Conservation (phyloP, 495 filamentous ascomycete genomes). For the Neurospora sp. region DNA sequence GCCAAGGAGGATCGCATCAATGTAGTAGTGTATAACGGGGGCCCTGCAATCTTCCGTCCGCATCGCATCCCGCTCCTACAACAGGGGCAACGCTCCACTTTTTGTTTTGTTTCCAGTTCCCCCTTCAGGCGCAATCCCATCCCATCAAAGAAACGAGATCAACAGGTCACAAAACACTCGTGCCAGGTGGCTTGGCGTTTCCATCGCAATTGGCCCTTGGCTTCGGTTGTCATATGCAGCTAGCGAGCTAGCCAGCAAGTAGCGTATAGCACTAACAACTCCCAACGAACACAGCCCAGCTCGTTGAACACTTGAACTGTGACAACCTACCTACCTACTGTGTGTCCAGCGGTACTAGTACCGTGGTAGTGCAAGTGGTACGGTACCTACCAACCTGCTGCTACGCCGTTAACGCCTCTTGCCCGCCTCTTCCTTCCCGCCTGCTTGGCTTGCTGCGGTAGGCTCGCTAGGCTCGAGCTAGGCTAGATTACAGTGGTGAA, state of each 20-base stretch:
- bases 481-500: not conserved
- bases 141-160: not conserved
- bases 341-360: not conserved
- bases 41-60: not conserved
- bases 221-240: not conserved
- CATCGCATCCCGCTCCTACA: not conserved
- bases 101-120: not conserved
- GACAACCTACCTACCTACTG: not conserved
- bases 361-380: not conserved
- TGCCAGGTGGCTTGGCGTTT: not conserved
- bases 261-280: not conserved
- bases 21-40: not conserved
- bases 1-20: not conserved
- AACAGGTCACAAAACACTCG: not conserved
- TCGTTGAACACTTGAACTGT: not conserved
- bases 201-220: not conserved
- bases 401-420: not conserved
- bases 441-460: not conserved
- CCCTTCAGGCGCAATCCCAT: not conserved
- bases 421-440: not conserved
- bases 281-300: not conserved
- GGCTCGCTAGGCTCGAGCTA: not conserved
- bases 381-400: not conserved
- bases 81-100: not conserved
- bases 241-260: not conserved